Base-by-base conservation (phyloP, 805 yeast species). In the Danielia oregonensis region DNA sequence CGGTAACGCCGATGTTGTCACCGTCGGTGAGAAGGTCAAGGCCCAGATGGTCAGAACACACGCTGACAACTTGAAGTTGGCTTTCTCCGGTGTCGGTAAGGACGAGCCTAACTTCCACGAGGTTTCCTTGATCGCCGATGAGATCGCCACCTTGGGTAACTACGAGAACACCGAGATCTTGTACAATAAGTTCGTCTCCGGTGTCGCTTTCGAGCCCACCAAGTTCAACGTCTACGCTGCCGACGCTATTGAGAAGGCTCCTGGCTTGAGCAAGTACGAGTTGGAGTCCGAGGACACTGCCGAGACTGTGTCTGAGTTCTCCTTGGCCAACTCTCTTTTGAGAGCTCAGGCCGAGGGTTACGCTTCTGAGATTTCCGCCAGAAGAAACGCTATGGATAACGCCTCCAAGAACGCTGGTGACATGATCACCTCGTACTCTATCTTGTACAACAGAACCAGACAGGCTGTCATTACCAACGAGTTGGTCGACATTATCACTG, bases 331-430 rank as follows among this genome's bases (percentile, higher is more conserved):
- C 78, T 78, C 87, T 57, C 76, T 91, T 55, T 78, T 83, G 64
- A 70, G 89, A 57, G 97, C 96, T 43, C 77, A 89, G 76, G 91
- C 97, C 48, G 96, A 93, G 65, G 97, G 97, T 68, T 89, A 91
- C 69, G 97, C 97, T 43, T 86, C 97, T 40, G 98, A 91, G 76
- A 78, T 89, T 51, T 83, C 94, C 48, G 96, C 98, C 42, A 89
- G 98, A 82, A 89, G 98, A 81, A 91, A 87, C 65, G 97, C 98
- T 53, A 91, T 91, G 98, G 98, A 91, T 72, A 93, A 93, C 62
- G 98, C 98, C 46, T 88, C 97, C 53, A 91, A 93, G 93, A 91
- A 91, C 65, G 98, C 98, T 46, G 96, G 95, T 72, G 98, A 93
- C 58, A 93, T 93, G 97, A 93, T 93, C 64, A 80, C 78, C 72